Base-by-base conservation (phyloP, 2,329 filamentous ascomycete genomes). In the Talaromyces sp. region DNA sequence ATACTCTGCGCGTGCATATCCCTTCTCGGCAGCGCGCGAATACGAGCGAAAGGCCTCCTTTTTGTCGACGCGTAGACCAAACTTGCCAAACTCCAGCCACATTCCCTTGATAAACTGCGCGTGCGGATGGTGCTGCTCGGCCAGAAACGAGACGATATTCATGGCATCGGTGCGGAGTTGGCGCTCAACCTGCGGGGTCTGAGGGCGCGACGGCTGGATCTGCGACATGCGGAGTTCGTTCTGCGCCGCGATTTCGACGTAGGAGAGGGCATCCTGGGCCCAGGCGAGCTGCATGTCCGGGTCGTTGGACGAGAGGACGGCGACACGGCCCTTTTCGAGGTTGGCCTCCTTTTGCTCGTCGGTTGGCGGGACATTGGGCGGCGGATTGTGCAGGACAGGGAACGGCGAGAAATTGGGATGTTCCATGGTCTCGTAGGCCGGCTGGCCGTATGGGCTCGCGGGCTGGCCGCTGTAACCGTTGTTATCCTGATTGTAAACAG, bases 61-160 rank as follows among this genome's bases (percentile, higher is more conserved):
- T 79, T 96, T 96, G 80, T 99, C 95, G 63, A 92, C 83, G 31
- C 92, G 87, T 75, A 89, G 87, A 44, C 92, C 92, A 72, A 97
- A 98, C 73, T 96, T 96, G 68, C 95, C 95, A 82, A 98, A 99
- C 74, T 99, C 95, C 57, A 96, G 83, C 95, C 95, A 99, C 84
- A 96, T 97, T 63, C 92, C 91, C 69, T 88, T 88, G 81, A 98
- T 91, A 74, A 98, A 99, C 67, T 96, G 87, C 28, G 95, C 95
- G 72, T 95, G 92, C 28, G 95, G 95, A 69, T 99, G 95, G 65
- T 89, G 87, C 75, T 99, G 95, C 58, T 93, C 89, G 28, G 94
- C 90, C 40, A 99, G 82, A 73, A 97, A 97, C 61, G 85, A 85
- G 68, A 97, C 89, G 64, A 99, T 95, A 72, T 93, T 97, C 78